These are phyloP conservation scores for Albugo laibachii DNA, from an alignment of 352 stramenopile species.

Conservation along the genomic window DNA sequence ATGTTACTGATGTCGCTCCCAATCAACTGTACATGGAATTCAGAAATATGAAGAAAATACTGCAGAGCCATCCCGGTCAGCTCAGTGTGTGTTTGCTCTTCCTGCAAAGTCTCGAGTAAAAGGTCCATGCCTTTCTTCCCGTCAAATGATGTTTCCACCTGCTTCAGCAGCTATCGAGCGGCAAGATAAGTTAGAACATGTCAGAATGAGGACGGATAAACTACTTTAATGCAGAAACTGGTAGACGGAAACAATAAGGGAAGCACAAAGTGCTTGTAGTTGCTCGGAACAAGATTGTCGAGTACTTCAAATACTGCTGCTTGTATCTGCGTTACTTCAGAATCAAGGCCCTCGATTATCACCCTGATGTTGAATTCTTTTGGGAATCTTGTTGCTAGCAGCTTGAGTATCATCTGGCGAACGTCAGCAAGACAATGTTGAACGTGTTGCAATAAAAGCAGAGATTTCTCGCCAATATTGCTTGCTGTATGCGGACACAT, in stretches of 20 bases:
- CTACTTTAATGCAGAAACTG: slow-evolving; percentile 15
- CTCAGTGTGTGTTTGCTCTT: slow-evolving; percentile 35
- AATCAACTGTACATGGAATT: slow-evolving; percentile 22
- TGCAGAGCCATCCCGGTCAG: slow-evolving; percentile 53
- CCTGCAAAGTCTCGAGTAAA: slow-evolving; percentile 47
- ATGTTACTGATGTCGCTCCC: slow-evolving; percentile 13
- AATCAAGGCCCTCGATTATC: slow-evolving; percentile 59
- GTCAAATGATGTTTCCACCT: slow-evolving; percentile 22
- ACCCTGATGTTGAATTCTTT: slow-evolving; percentile 67
- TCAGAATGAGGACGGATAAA: not conserved
- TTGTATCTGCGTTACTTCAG: slow-evolving; percentile 46
- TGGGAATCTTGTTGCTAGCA: slow-evolving; percentile 61
- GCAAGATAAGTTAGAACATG: slow-evolving; percentile 1
- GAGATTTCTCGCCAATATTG: slow-evolving; percentile 56
- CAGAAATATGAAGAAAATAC: slow-evolving; percentile 65
- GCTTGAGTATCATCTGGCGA: slow-evolving; percentile 47
- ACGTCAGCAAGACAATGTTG: slow-evolving; percentile 60
- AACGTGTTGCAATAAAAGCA: slow-evolving; percentile 52
- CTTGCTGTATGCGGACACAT: slow-evolving; percentile 46
- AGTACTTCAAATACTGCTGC: slow-evolving; percentile 71
- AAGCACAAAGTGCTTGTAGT: slow-evolving; percentile 48
- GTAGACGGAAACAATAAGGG: slow-evolving; percentile 37
- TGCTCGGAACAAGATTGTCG: slow-evolving; percentile 51
- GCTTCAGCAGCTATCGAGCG: slow-evolving; percentile 30
- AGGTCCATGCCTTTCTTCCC: slow-evolving; percentile 32